Base-by-base conservation (phyloP, 2,329 filamentous ascomycete species). In the Zymoseptoria brevis region DNA sequence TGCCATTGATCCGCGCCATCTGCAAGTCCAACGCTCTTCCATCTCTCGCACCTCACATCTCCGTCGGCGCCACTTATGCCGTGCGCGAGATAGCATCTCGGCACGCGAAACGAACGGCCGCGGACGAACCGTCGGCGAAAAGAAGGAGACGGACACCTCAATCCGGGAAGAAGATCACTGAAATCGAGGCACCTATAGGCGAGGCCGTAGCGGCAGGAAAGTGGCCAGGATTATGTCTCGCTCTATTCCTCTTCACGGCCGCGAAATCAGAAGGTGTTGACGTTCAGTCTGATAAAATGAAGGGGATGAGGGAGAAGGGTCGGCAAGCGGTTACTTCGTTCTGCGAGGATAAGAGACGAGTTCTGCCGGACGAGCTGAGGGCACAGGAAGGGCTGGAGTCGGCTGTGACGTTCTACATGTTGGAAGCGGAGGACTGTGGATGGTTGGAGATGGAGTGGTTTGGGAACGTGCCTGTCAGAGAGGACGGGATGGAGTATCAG, bases 1-100 rank as follows among this genome's bases (percentile, higher is more conserved):
- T 62, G 49, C 59, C 63, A 2, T 19, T 68, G 24, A 84, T 85
- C 69, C 83, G 86, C 0, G 80, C 83, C 0, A 81, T 88, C 4
- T 69, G 68, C 54, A 64, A 64, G 53, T 60, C 59, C 21, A 64
- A 60, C 4, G 59, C 52, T 4, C 56, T 54, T 13, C 59, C 63
- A 2, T 58, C 60, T 48, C 66, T 65, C 8, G 62, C 50, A 29
- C 61, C 63, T 6, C 67, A 69, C 54, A 59, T 69, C 13, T 54
- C 60, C 19, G 64, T 64, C 21, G 68, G 67, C 9, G 53, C 61
- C 3, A 55, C 26, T 21, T 58, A 64, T 21, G 66, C 64, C 19
- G 56, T 64, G n/a, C 21, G 50, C 2, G 60, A 62, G 45, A 62
- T 62, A 30, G 53, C 50, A 19, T 62, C 60, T 19, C 51, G 60